These are phyloP conservation scores for Pythium plurisporium DNA, from an alignment of 352 stramenopile genomes.

Conservation along the genomic window DNA sequence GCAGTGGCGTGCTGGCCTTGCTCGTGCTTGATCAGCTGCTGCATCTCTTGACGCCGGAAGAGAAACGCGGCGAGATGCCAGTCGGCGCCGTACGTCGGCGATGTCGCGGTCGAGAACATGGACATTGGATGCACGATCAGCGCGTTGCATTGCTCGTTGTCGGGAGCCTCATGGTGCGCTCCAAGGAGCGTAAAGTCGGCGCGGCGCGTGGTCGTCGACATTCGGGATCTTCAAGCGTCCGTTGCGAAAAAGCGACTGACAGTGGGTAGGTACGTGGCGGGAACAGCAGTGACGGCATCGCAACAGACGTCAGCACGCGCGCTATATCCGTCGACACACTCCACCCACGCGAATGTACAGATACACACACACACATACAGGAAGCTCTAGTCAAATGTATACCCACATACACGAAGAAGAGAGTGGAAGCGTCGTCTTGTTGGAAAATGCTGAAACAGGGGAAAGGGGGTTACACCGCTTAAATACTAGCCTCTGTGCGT, in stretches of 20 bases:
- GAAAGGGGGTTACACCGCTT: slow-evolving; percentile 1
- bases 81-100: slow-evolving; percentile 31
- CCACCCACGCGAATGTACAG: neutral
- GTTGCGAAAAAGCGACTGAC: no score
- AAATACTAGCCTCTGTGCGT: neutral
- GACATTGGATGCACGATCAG: slow-evolving; percentile 73
- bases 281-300: neutral
- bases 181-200: neutral
- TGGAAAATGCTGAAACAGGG: neutral
- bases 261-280: no score
- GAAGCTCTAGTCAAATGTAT: no score
- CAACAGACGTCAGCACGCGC: neutral
- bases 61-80: slow-evolving; percentile 29
- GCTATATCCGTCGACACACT: neutral
- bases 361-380: neutral
- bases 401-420: neutral
- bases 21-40: slow-evolving; percentile 28
- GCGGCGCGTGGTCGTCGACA: neutral
- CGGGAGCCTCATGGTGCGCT: neutral
- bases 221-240: no score
- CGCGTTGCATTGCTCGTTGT: slow-evolving; percentile 34
- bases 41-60: slow-evolving; percentile 33
- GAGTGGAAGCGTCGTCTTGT: neutral
- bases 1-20: neutral
- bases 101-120: slow-evolving; percentile 29